A percentile compares a stretch with the other conserved stretches of the same genome.
Evolutionary conservation across 176 grass and related monocot species (phyloP).

Genomic region (Hsuehochloa calcarea): DNA sequence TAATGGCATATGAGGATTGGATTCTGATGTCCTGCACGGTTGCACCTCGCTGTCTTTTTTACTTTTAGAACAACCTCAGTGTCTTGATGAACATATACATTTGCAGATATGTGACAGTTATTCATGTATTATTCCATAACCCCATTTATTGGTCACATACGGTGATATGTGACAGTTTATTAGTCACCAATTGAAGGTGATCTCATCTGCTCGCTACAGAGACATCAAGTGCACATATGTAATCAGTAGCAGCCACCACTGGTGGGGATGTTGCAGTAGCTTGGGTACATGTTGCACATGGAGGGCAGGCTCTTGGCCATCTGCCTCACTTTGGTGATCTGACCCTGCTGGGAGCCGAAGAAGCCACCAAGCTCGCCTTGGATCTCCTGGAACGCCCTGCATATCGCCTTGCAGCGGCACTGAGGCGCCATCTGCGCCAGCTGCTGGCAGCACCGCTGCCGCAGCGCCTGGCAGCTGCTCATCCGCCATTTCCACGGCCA

Average conservation of each 20-base stretch:
- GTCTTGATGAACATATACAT: neutral
- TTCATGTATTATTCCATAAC: slow-evolving; percentile 11
- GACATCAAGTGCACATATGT: neutral
- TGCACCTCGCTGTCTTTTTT: neutral
- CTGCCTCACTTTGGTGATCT: neutral
- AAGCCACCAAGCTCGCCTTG: neutral
- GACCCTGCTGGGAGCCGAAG: neutral
- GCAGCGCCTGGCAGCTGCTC: neutral
- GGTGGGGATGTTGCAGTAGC: neutral
- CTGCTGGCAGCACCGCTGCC: neutral
- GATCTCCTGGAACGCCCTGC: neutral
- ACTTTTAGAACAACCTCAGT: neutral
- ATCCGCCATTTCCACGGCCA: slow-evolving; percentile 21
- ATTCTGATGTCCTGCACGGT: neutral
- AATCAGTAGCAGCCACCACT: neutral
- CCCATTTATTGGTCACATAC: neutral
- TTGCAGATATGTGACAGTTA: neutral
- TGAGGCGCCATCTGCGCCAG: neutral
- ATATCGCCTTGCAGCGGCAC: slow-evolving; percentile 19
- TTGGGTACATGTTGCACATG: slow-evolving; percentile 19
- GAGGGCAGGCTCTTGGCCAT: slow-evolving; percentile 6
- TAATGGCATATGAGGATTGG: neutral
- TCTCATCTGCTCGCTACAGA: neutral
- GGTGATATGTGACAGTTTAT: neutral
- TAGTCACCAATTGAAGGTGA: neutral